A percentile compares a stretch with the other conserved stretches of the same genome.
These are phyloP conservation scores for Leccinum longicurvipes DNA, from an alignment of 768 basidiomycete genomes.

Conservation along the genomic window DNA sequence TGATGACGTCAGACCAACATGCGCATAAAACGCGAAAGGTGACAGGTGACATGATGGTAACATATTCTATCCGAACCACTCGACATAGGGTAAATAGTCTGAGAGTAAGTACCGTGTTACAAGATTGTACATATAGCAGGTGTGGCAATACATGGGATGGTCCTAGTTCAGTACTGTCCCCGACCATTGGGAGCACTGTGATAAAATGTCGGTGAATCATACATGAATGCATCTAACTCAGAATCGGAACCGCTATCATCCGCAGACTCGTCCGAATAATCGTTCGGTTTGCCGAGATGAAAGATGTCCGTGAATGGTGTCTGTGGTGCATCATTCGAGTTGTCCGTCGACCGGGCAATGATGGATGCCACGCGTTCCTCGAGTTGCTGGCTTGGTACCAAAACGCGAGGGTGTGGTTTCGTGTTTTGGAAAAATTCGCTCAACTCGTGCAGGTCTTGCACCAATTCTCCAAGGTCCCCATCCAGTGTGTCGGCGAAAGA, in stretches of 20 bases:
- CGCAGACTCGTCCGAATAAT: slow-evolving; percentile 46
- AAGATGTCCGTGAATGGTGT: slow-evolving; percentile 83
- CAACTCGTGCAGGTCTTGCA: slow-evolving; percentile 74
- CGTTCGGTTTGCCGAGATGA: slow-evolving; percentile 42
- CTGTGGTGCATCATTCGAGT: slow-evolving; percentile 55
- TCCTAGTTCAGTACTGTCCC: slow-evolving; percentile 14
- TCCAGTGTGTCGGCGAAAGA: slow-evolving; percentile 40
- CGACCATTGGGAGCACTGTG: slow-evolving; percentile 46
- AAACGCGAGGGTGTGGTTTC: slow-evolving; percentile 32
- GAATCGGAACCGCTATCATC: slow-evolving; percentile 39
- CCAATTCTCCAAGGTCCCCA: slow-evolving; percentile 73
- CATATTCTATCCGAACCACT: not conserved
- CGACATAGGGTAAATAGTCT: not conserved
- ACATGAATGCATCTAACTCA: slow-evolving; percentile 55
- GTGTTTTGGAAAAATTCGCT: slow-evolving; percentile 66
- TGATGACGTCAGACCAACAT: slow-evolving; percentile 22
- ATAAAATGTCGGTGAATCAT: slow-evolving; percentile 50
- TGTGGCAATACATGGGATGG: not conserved
- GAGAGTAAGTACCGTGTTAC: not conserved
- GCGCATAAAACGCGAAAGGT: slow-evolving; percentile 12
- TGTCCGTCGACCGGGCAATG: slow-evolving; percentile 69
- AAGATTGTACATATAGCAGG: not conserved
- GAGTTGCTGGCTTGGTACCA: slow-evolving; percentile 55
- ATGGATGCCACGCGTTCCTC: slow-evolving; percentile 82
- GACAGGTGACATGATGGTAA: not conserved